A percentile compares a stretch with the other conserved stretches of the same genome.
These are phyloP conservation scores for Nitzschia sp. DNA, from an alignment of 108 stramenopile genomes.

Conservation along the genomic window DNA sequence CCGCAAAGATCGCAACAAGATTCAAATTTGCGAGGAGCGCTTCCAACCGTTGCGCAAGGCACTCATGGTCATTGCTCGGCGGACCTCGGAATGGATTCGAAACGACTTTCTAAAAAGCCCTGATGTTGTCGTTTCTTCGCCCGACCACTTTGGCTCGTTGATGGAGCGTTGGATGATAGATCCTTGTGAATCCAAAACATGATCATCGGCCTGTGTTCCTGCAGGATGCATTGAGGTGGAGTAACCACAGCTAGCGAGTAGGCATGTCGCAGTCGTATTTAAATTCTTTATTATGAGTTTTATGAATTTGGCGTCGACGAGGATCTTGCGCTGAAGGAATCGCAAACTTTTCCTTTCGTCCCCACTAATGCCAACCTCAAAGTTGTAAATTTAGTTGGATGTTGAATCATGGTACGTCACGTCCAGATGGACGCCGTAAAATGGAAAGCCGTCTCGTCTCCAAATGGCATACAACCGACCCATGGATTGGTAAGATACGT, in stretches of 20 bases:
- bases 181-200: slow-evolving; percentile 8
- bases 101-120: slow-evolving; percentile 41
- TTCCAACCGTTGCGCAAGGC: slow-evolving; percentile 24
- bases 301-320: too few relatives aligned
- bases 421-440: slow-evolving; percentile 19
- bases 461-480: slow-evolving; percentile 45
- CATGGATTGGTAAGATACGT: slow-evolving; percentile 49
- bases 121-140: slow-evolving; percentile 36
- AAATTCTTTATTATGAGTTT: too few relatives aligned
- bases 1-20: slow-evolving; percentile 15
- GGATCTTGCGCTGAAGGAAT: too few relatives aligned
- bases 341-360: too few relatives aligned
- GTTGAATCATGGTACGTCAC: slow-evolving; percentile 30
- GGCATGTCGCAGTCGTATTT: too few relatives aligned
- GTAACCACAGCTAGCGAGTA: too few relatives aligned
- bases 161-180: slow-evolving; percentile 6
- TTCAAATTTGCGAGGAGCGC: slow-evolving; percentile 49
- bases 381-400: too few relatives aligned
- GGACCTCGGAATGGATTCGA: slow-evolving; percentile 44
- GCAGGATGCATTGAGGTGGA: too few relatives aligned
- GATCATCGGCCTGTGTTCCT: too few relatives aligned
- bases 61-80: slow-evolving; percentile 35
- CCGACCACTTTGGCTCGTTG: slow-evolving; percentile 3
- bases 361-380: too few relatives aligned
- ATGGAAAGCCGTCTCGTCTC: slow-evolving; percentile 50